Conservation (phyloP, 2,329 filamentous ascomycete species). For the Epichloe typhina region DNA sequence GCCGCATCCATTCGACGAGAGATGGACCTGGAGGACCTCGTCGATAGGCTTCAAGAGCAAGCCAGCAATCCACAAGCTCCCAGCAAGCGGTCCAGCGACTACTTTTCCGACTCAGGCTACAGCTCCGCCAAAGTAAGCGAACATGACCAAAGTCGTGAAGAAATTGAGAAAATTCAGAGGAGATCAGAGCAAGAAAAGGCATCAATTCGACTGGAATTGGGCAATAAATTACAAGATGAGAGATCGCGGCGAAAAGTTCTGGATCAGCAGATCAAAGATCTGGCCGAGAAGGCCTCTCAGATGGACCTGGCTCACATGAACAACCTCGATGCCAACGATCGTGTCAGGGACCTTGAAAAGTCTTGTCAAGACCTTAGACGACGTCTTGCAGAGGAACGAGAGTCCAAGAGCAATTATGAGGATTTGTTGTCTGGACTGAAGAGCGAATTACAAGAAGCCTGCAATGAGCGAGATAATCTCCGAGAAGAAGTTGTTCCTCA, state of each 20-base stretch:
- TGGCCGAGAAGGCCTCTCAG: slow-evolving; percentile 66
- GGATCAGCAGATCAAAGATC: slow-evolving; percentile 69
- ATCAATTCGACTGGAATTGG: slow-evolving; percentile 70
- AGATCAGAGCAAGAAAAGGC: slow-evolving; percentile 86
- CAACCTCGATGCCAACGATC: slow-evolving; percentile 40
- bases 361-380: slow-evolving; percentile 73
- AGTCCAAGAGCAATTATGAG: slow-evolving; percentile 86
- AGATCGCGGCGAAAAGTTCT: slow-evolving; percentile 59
- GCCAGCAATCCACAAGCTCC: slow-evolving; percentile 41
- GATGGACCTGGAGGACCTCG: slow-evolving; percentile 90
- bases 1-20: slow-evolving; percentile 87
- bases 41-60: slow-evolving; percentile 79
- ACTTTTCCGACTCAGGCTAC: slow-evolving; percentile 92
- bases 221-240: slow-evolving; percentile 79
- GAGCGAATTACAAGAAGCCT: slow-evolving; percentile 65
- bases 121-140: slow-evolving; percentile 71
- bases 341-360: slow-evolving; percentile 65
- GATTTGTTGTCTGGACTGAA: slow-evolving; percentile 77
- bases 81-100: slow-evolving; percentile 79
- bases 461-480: slow-evolving; percentile 83
- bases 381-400: slow-evolving; percentile 70
- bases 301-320: slow-evolving; percentile 42
- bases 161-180: slow-evolving; percentile 72
- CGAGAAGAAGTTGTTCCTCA: slow-evolving; percentile 79
- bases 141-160: slow-evolving; percentile 47